Base-by-base conservation (phyloP, 345 rosid genomes). In the Trapa incisa region DNA sequence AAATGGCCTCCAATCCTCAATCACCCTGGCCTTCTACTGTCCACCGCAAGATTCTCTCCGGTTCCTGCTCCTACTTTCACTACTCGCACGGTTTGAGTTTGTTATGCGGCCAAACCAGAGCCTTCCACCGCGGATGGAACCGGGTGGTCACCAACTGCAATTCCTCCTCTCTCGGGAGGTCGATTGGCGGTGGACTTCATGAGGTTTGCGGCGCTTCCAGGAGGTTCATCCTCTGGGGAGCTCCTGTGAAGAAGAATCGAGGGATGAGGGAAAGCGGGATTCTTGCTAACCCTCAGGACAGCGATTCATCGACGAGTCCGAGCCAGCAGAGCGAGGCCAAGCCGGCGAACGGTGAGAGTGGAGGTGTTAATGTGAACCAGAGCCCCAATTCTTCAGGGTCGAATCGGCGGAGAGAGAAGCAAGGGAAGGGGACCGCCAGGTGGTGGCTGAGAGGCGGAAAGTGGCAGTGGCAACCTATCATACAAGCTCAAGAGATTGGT, bases 401-500 rank as follows among this genome's bases (percentile, higher is more conserved):
- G 37, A 83, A 82, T 68, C 76, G 71, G 79, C 78, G 80, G 67
- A 76, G 79, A 73, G 92, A 77, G 79, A 90, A 84, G 78, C 75
- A 78, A 64, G 81, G 76, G 72, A 84, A 79, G 75, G 71, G 78
- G 52, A 72, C 80, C 14, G 65, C 80, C 14, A 67, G 80, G 70
- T 91, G 82, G 48, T 68, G 78, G 67, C 67, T 32, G 4, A n/a
- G n/a, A 15, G 66, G 52, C 53, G 52, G 53, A 1, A 65, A 65
- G 37, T 43, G 50, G 67, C 47, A n/a, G 16, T 94, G 99, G 67
- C 47, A n/a, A 3, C 88, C 99, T 1, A 79, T 91, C 73, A 82
- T 89, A 58, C 88, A 86, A 61, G 96, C 87, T 6, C 95, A 91
- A 37, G 93, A 86, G 78, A 80, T 94, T 37, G 88, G 96, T 0